Conservation (phyloP, 1,139 yeast species). For the Taphrina pruni region DNA sequence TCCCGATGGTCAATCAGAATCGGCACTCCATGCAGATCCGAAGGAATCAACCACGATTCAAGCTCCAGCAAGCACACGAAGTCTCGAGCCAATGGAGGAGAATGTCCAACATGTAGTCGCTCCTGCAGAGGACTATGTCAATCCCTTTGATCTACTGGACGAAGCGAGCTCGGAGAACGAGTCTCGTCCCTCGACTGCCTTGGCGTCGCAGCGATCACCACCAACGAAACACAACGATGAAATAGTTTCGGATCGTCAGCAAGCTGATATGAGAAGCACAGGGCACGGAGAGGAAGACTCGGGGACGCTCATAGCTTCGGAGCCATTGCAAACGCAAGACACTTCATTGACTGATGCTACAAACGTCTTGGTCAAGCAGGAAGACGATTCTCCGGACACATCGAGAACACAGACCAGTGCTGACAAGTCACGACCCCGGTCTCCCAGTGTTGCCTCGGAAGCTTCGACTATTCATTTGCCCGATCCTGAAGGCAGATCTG, state of each 20-base stretch:
- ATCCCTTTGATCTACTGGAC: constrained; percentile 36
- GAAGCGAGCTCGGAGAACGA: constrained; percentile 22
- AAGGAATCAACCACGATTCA: neutral
- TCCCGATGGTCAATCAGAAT: neutral
- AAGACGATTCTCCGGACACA: neutral
- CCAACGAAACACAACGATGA: neutral
- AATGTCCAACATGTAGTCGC: neutral
- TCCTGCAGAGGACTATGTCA: constrained; percentile 22
- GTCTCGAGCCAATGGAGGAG: neutral
- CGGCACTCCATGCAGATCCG: neutral
- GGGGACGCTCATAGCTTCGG: neutral
- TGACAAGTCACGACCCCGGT: neutral
- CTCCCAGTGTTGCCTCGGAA: constrained; percentile 6
- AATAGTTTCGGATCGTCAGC: neutral
- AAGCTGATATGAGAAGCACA: neutral
- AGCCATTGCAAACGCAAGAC: neutral
- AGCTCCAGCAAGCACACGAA: neutral
- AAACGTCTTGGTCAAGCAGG: neutral
- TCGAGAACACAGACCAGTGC: neutral
- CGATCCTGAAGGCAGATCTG: constrained; percentile 2
- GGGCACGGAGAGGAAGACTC: neutral
- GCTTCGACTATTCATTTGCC: constrained; percentile 19
- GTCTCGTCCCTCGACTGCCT: constrained; percentile 16
- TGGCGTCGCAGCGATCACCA: neutral
- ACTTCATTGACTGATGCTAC: neutral